Base-by-base conservation (phyloP, 345 rosid genomes). In the Luvunga scandens region DNA sequence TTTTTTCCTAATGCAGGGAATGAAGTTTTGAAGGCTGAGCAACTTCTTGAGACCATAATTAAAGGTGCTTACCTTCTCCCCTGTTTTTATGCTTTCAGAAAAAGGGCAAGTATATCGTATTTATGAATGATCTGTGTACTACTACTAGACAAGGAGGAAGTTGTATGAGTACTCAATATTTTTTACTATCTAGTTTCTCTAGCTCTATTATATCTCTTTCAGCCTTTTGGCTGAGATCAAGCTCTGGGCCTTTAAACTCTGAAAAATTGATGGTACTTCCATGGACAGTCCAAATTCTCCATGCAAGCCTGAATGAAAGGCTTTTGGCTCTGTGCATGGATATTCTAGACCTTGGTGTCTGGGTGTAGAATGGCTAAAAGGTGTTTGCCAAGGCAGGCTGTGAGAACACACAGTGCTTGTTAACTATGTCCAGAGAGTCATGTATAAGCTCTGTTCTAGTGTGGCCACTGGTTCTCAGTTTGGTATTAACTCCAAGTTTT, bases 21-120 rank as follows among this genome's bases (percentile, higher is more conserved):
- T 48, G 91, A 92, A 84, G 82, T 89, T 68, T 83, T 94, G 82
- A 92, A 90, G 83, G 87, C 88, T 3, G 97, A 90, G 88, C 82
- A 82, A 75, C 89, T 92, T 81, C 93, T 94, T 28, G 97, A 94
- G 87, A 80, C 87, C 19, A 55, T 91, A 72, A 94, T 94, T 75
- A 89, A 90, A 91, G 94, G 97, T 94, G 61, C 48, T n/a, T 50
- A 5, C 66, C 25, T 12, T 71, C 63, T 76, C 34, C 77, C 39
- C 16, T 8, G 33, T 62, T 13, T 12, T 38, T 69, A 3, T 75
- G 50, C 53, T 50, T 78, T 10, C 36, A 62, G 21, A 24, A 13
- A 66, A 50, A 67, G 30, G 30, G 31, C 57, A 60, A 39, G 56
- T 18, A 56, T 21, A 38, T 39, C 53, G 16, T 68, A 38, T 67